These are phyloP conservation scores for Arabidopsis hybrid DNA, from an alignment of 441 rosid species.

Conservation along the genomic window DNA sequence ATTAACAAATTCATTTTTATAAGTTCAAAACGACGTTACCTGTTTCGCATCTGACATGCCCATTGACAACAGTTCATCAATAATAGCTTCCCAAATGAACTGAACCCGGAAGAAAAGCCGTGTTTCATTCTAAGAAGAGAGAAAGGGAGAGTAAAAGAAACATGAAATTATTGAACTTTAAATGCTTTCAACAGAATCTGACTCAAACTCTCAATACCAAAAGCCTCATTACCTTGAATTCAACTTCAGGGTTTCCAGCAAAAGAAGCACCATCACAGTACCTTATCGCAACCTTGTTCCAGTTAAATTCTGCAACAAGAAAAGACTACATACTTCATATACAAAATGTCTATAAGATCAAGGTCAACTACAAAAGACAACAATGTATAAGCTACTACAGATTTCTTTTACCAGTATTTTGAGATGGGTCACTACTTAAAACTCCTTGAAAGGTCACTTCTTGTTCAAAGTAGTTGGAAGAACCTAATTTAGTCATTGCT, in stretches of 20 bases:
- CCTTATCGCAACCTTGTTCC: constrained; percentile 85
- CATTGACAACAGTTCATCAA: constrained; percentile 72
- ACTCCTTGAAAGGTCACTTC: constrained; percentile 67
- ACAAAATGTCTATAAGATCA: not conserved
- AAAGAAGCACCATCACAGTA: constrained; percentile 97
- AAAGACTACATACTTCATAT: not conserved
- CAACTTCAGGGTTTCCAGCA: constrained; percentile 82
- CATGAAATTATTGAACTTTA: not conserved
- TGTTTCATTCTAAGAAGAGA: constrained; percentile 58
- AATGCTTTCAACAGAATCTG: not conserved
- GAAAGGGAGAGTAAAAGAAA: not conserved
- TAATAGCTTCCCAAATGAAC: constrained; percentile 87
- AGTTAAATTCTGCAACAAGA: constrained; percentile 63
- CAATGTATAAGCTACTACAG: not conserved
- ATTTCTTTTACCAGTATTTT: constrained; percentile 70
- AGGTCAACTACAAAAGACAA: not conserved
- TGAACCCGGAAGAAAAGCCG: constrained; percentile 85
- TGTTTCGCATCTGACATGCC: constrained; percentile 80
- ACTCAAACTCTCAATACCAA: constrained; percentile 11
- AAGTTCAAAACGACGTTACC: constrained; percentile 48
- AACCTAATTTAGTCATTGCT: constrained; percentile 67
- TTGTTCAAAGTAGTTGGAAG: constrained; percentile 71
- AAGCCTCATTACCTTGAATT: constrained; percentile 61
- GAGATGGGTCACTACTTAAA: constrained; percentile 67
- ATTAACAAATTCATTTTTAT: not conserved